Percentiles rank a stretch among this genome's conserved stretches.
These are phyloP conservation scores for Lantana camara DNA, from an alignment of 257 asterid genomes.

Conservation along the genomic window DNA sequence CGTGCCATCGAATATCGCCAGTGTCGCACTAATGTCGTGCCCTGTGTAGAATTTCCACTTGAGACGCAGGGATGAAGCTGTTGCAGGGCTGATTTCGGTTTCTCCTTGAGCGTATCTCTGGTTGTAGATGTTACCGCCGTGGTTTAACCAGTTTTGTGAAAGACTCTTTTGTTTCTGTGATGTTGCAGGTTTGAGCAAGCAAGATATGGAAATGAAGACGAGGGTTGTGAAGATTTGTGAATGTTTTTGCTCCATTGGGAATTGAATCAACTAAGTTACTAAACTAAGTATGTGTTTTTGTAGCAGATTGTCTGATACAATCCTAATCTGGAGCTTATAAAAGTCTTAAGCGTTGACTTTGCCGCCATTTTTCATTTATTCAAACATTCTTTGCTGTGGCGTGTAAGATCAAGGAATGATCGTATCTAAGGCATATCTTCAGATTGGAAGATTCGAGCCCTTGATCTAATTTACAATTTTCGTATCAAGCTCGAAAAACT, in stretches of 20 bases:
- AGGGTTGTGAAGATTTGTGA: background rate
- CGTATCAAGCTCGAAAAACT: too few relatives aligned
- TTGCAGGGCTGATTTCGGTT: slow-evolving; percentile 39
- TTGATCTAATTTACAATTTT: too few relatives aligned
- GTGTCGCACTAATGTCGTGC: slow-evolving; percentile 41
- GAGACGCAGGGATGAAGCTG: slow-evolving; percentile 37
- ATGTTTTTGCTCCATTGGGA: slow-evolving; percentile 20
- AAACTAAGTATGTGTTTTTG: background rate
- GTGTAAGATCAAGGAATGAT: too few relatives aligned
- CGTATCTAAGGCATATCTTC: too few relatives aligned
- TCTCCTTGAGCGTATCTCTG: slow-evolving; percentile 40
- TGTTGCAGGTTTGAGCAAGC: slow-evolving; percentile 10
- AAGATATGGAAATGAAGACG: slow-evolving; percentile 17
- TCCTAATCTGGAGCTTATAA: background rate
- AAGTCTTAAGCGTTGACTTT: background rate
- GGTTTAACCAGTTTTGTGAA: slow-evolving; percentile 45
- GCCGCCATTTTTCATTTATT: background rate
- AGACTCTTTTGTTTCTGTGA: background rate
- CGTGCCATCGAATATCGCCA: slow-evolving; percentile 35
- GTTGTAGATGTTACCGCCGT: slow-evolving; percentile 58
- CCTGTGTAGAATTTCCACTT: slow-evolving; percentile 55
- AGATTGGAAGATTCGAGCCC: too few relatives aligned
- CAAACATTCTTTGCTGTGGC: too few relatives aligned
- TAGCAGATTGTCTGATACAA: background rate
- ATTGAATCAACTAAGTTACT: background rate